Conservation (phyloP, 345 rosid species). For the Combretum micranthum region DNA sequence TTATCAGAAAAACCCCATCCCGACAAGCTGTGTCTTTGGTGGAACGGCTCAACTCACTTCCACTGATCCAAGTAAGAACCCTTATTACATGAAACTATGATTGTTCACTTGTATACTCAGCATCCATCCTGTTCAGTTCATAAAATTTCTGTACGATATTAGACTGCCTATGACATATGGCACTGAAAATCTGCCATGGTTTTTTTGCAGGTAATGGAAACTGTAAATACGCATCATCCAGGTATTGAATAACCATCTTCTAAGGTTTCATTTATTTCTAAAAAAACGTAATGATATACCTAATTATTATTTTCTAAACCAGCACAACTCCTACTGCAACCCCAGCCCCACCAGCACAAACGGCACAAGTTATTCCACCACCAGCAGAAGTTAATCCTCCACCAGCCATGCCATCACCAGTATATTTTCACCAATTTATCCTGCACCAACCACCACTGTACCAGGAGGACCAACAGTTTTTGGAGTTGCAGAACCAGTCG, state of each 20-base stretch:
- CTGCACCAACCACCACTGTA: slow-evolving; percentile 26
- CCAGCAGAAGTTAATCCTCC: not conserved
- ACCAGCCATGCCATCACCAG: slow-evolving; percentile 17
- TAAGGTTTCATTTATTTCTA: not conserved
- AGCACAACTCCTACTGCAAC: slow-evolving; percentile 51
- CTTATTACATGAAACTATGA: not conserved
- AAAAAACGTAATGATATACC: not conserved
- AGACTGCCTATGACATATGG: no score
- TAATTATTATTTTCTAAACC: slow-evolving; percentile 16
- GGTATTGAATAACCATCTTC: slow-evolving; percentile 17
- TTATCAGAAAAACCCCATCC: slow-evolving; percentile 87
- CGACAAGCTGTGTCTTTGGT: slow-evolving; percentile 86
- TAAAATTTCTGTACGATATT: not conserved
- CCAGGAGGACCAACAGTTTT: slow-evolving; percentile 47
- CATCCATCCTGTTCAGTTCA: not conserved
- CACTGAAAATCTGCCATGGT: not conserved
- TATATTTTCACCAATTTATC: slow-evolving; percentile 10
- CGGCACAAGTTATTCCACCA: slow-evolving; percentile 25
- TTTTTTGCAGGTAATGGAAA: slow-evolving; percentile 62
- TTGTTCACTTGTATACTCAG: not conserved
- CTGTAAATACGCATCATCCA: slow-evolving; percentile 48
- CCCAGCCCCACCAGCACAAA: slow-evolving; percentile 34
- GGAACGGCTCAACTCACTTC: slow-evolving; percentile 81
- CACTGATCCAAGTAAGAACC: slow-evolving; percentile 86
- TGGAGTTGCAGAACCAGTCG: slow-evolving; percentile 75